Evolutionary conservation across 1,139 yeast genomes (phyloP), one percentile per base, ranked within the genome.

Genomic region (Lodderomyces elongisporus): DNA sequence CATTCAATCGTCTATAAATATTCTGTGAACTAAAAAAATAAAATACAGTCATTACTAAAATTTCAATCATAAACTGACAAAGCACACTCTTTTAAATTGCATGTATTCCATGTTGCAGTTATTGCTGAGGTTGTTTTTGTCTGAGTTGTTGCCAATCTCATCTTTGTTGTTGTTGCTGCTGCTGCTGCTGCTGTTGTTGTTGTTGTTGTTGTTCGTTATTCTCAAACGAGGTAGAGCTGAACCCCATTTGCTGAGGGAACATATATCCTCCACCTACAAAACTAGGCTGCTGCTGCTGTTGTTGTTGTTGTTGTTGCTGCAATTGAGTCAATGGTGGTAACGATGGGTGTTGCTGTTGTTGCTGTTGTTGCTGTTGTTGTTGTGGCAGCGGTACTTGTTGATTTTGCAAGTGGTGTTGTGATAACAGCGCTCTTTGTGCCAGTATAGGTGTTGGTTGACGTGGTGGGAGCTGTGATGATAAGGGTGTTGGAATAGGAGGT

Each of bases 251-350:
- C 23, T 33, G 37, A 3, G 40, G 40, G 23, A 37, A 37, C 35
- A 33, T 31, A 16, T 37, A 37, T 12, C 40, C 31, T 14, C 34
- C 32, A 25, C 25, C 27, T 27, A 32, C 25, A 14, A 33, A 28
- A 12, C 18, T 28, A n/a, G 28, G 14, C 20, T 34, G 12, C 9
- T 8, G 14, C 16, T 27, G 31, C 15, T 25, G 35, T 14, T 30
- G 33, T 26, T 27, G 35, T 25, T 28, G 41, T 21, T 25, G 36
- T 26, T 32, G 45, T 15, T 29, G 42, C 25, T 22, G 33, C 16
- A 26, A 39, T 18, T 17, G 34, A 22, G 28, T 44, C 17, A 30
- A 42, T 17, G 28, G 37, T n/a, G 18, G 43, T 25, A 27, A 38
- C 24, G 30, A 36, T 4, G 28, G 33, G 20, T 25, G 32, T n/a